Evolutionary conservation across 306 rosid species (phyloP), one percentile per base, ranked within the genome.

Genomic region (Fragaria ananassa): DNA sequence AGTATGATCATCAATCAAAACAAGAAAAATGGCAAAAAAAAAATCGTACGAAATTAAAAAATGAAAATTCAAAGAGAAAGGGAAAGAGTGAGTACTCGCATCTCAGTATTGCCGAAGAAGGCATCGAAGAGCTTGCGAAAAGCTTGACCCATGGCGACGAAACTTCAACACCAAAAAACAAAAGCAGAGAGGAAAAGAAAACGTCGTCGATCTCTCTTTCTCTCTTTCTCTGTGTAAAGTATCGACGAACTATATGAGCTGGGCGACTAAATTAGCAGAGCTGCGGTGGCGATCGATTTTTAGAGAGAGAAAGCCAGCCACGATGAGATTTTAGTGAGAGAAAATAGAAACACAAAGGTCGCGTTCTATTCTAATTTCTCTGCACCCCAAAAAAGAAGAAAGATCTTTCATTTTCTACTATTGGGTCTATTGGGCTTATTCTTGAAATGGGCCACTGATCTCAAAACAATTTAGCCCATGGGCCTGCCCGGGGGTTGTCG

Each of bases 101-200:
- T 88, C 91, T 88, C 91, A 54, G 85, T 14, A 80, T 83, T 88
- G 70, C 91, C 91, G 83, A 88, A 88, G 80, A 88, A 88, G 58
- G 86, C 15, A 71, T 88, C 91, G 83, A 88, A 88, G 81, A 88
- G 91, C 81, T 85, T 88, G 68, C 91, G 89, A 63, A 88, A 88
- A 46, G 86, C 86, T 77, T 88, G 91, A 81, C 91, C 91, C 91
- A 88, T 88, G 53, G 42, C 53, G 53, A 15, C 39, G 46, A 42
- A 5, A 57, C 44, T 17, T 31, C n/a, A 62, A 14, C 18, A 25
- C 0, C 25, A 34, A 27, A 61, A 29, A 41, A 41, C 1, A 41
- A 1, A 46, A 15, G 9, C 0, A 15, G 4, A 57, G 18, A 54
- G 35, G 39, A 56, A 8, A 71, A 5, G 9, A 17, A 25, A 17